Base-by-base conservation (phyloP, 1,284 basidiomycete genomes). In the Boletus smithii region DNA sequence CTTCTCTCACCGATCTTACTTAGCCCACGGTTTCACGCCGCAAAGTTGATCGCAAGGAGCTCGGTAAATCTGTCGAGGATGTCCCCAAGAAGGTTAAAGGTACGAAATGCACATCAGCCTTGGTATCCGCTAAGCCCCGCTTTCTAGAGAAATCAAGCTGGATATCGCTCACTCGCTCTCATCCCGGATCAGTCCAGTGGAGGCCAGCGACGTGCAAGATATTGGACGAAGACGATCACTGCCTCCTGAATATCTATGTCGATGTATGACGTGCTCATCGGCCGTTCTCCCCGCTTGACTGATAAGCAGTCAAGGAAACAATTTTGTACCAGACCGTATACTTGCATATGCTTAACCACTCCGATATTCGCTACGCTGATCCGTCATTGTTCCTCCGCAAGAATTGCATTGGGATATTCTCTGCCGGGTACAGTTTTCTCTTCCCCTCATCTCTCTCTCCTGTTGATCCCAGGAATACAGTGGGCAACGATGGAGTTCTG, bases 251-350 rank as follows among this genome's bases (percentile, higher is more conserved):
- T 56, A 77, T 89, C 44, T 88, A 88, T 61, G 70, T 87, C 47
- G 84, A 89, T 53, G 85, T 86, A 60, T 57, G 80, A 62, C 34
- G 4, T 41, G 22, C 23, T 34, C 38, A 47, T 51, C 50, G 5
- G 3, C n/a, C 26, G 5, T 34, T 30, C 29, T 37, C 38, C 44
- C 46, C 44, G 29, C 40, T 48, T 34, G 22, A 53, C 44, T 50
- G 44, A 52, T 37, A 31, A 33, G 18, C 39, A 32, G 50, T 35
- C 46, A 67, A 88, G 87, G 82, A 85, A 67, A 77, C 77, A 23
- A 80, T 80, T 26, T 66, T 88, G 35, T 86, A 81, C 61, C 81
- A 86, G 63, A 85, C 83, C 14, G 71, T 88, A 45, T 80, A 80
- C 59, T 71, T 90, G 47, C 83, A 89, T 61, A 69, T 81, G 39